phyloP scores from a whole-genome alignment of 2,329 filamentous ascomycete species.

The Trichophyton verrucosum region DNA sequence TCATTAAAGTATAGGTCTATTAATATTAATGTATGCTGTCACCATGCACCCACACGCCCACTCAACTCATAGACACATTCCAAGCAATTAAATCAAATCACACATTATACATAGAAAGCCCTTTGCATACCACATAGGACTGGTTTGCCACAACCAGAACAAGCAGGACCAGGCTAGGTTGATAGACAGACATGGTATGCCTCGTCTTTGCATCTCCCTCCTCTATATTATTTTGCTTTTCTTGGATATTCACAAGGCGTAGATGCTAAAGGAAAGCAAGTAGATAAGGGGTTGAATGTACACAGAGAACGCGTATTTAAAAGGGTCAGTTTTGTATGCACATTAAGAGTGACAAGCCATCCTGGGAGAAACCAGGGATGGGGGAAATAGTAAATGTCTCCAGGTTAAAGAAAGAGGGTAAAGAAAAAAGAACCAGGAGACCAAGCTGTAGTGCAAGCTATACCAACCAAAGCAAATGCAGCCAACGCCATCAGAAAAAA shows the following conservation, averaged over 20 bases:
- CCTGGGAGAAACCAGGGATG: background rate
- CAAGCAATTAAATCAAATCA: background rate
- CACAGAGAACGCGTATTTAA: background rate
- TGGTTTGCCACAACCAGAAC: background rate
- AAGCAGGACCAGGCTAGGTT: background rate
- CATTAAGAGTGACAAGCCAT: background rate
- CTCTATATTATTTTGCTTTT: background rate
- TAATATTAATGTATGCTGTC: conserved; percentile 1
- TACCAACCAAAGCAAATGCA: background rate
- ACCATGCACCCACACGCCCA: conserved; percentile 3
- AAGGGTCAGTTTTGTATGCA: background rate
- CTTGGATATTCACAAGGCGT: conserved; percentile 1
- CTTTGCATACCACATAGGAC: background rate
- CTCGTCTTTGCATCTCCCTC: background rate
- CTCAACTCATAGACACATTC: conserved; percentile 3
- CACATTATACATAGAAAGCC: background rate
- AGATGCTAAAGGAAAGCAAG: background rate
- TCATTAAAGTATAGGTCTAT: conserved; percentile 1
- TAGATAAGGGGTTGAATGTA: conserved; percentile 1
- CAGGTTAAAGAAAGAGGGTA: background rate
- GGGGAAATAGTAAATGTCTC: background rate
- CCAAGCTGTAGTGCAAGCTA: conserved; percentile 26
- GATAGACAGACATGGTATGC: background rate
- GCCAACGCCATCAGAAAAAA: background rate
- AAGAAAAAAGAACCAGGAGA: background rate